Evolutionary conservation across 768 basidiomycete genomes (phyloP).

Genomic region (Cytidiella melzeri): DNA sequence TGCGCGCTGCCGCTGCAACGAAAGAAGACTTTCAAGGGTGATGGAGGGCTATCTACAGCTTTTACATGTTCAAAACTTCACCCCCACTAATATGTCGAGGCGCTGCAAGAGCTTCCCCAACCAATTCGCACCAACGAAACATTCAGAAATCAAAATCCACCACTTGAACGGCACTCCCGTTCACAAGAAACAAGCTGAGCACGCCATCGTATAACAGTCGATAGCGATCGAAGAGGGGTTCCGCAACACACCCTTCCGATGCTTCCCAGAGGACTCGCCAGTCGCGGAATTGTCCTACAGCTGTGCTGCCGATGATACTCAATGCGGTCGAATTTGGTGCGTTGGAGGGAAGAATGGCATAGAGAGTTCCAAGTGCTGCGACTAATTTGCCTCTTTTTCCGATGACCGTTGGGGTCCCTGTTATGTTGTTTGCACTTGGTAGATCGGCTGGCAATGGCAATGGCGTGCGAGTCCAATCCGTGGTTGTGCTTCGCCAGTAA

Average conservation of each 20-base stretch:
- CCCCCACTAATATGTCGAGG: too few species aligned
- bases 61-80: too few species aligned
- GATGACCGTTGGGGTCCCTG: conserved; percentile 30
- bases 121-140: too few species aligned
- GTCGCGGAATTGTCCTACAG: conserved; percentile 27
- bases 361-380: conserved; percentile 16
- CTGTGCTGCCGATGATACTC: conserved; percentile 27
- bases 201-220: conserved; percentile 25
- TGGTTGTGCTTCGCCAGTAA: conserved; percentile 25
- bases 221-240: conserved; percentile 31
- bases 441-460: conserved; percentile 23
- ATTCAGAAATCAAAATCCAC: conserved; percentile 19
- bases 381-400: conserved; percentile 34
- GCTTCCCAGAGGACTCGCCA: conserved; percentile 29
- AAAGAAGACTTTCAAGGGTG: too few species aligned
- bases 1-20: too few species aligned
- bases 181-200: conserved; percentile 29
- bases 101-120: too few species aligned
- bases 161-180: conserved; percentile 25
- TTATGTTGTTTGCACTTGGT: conserved; percentile 28
- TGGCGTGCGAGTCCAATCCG: conserved; percentile 28
- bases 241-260: conserved; percentile 25
- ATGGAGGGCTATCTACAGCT: too few species aligned
- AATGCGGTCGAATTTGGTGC: conserved; percentile 27
- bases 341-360: conserved; percentile 31